Evolutionary conservation across 1,284 basidiomycete species (phyloP).

Genomic region (Taiwanofungus camphoratus): DNA sequence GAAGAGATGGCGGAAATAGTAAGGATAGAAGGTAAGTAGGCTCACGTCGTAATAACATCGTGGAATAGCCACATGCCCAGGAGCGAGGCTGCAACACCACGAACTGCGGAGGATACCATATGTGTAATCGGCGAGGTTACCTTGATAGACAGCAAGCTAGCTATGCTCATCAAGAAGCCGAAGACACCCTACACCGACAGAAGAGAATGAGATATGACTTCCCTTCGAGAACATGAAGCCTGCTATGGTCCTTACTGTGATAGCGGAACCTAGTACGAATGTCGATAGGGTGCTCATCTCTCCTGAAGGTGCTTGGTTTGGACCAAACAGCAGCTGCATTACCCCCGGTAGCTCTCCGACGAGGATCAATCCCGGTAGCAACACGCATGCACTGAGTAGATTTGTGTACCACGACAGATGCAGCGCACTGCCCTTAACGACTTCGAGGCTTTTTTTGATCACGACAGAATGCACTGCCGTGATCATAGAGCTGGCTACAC

Average conservation of each 20-base stretch:
- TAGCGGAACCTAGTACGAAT: constrained; percentile 71
- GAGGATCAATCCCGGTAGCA: constrained; percentile 64
- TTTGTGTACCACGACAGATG: constrained; percentile 85
- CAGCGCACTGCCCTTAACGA: constrained; percentile 75
- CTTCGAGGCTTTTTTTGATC: constrained; percentile 73
- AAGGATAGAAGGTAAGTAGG: constrained; percentile 17
- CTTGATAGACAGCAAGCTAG: constrained; percentile 85
- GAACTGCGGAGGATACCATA: constrained; percentile 85
- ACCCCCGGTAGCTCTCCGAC: constrained; percentile 67
- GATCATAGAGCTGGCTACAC: constrained; percentile 70
- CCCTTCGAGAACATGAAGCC: background rate
- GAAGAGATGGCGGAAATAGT: constrained; percentile 1
- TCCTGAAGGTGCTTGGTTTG: constrained; percentile 33
- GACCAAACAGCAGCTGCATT: constrained; percentile 48
- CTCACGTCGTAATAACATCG: constrained; percentile 70
- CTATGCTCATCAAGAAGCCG: constrained; percentile 87
- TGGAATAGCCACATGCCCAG: constrained; percentile 71
- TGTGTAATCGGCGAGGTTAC: constrained; percentile 90
- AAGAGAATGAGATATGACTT: background rate
- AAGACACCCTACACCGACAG: constrained; percentile 52
- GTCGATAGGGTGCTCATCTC: constrained; percentile 47
- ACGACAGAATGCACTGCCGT: constrained; percentile 82
- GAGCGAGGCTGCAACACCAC: constrained; percentile 75
- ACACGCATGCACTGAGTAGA: constrained; percentile 58
- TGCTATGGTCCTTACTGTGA: constrained; percentile 49